A percentile compares a stretch with the other conserved stretches of the same genome.
These are phyloP conservation scores for Nadsonia fulvescens DNA, from an alignment of 805 yeast genomes.

Conservation along the genomic window DNA sequence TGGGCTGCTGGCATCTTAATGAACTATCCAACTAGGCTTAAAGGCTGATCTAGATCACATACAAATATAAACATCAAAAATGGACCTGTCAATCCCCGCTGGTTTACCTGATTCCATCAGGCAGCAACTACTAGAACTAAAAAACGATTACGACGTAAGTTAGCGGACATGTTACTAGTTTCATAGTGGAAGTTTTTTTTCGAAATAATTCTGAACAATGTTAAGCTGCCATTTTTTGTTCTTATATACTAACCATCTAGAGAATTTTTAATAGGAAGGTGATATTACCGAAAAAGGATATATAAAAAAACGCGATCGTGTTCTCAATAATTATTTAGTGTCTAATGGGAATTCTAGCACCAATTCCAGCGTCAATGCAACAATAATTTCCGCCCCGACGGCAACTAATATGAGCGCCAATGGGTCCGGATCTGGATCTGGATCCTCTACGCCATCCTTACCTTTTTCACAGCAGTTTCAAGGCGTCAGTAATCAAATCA, in stretches of 20 bases:
- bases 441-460: constrained; percentile 6
- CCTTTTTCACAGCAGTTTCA: constrained; percentile 3
- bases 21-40: no score
- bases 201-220: background rate
- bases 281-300: constrained; percentile 61
- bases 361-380: constrained; percentile 6
- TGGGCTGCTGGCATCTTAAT: no score
- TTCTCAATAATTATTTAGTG: constrained; percentile 15
- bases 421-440: constrained; percentile 8
- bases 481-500: background rate
- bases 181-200: background rate
- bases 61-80: no score
- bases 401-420: constrained; percentile 4
- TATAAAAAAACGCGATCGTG: constrained; percentile 32
- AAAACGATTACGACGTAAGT: constrained; percentile 27
- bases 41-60: no score
- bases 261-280: constrained; percentile 28
- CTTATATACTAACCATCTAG: background rate
- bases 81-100: constrained; percentile 34
- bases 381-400: constrained; percentile 6
- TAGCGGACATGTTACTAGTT: constrained; percentile 1
- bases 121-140: constrained; percentile 24
- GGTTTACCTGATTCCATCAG: constrained; percentile 22
- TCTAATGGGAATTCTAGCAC: constrained; percentile 5
- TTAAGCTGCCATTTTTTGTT: background rate